A percentile compares a stretch with the other conserved stretches of the same genome.
Conservation (phyloP, 441 rosid genomes). For the Adansonia madagascariensis region DNA sequence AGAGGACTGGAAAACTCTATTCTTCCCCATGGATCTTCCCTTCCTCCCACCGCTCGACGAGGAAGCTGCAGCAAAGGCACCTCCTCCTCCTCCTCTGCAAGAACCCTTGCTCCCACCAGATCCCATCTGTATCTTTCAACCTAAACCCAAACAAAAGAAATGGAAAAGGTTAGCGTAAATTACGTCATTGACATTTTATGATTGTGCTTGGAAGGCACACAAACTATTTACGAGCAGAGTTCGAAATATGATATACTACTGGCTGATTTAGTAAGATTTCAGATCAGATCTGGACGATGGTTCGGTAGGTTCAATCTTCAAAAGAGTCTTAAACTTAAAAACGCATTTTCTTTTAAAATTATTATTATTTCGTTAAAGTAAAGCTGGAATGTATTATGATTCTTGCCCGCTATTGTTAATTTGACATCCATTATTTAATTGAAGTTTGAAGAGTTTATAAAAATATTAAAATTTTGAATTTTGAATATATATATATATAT, state of each 20-base stretch:
- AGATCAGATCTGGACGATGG: constrained; percentile 19
- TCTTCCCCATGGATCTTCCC: constrained; percentile 53
- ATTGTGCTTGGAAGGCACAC: constrained; percentile 24
- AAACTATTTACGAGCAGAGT: constrained; percentile 23
- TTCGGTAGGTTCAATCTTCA: too few relatives aligned
- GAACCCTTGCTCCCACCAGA: constrained; percentile 74
- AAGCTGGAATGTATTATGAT: too few relatives aligned
- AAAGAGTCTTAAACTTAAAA: too few relatives aligned
- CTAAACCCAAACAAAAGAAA: neutral
- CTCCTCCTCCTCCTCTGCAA: constrained; percentile 28
- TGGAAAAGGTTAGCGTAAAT: neutral
- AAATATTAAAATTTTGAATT: too few relatives aligned
- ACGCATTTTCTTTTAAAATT: too few relatives aligned
- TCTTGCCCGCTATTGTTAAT: too few relatives aligned
- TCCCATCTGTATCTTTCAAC: constrained; percentile 57
- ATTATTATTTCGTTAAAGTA: too few relatives aligned
- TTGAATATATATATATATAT: too few relatives aligned
- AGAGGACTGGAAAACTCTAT: constrained; percentile 65
- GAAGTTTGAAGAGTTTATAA: too few relatives aligned
- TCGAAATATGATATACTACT: constrained; percentile 12
- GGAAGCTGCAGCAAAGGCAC: too few relatives aligned
- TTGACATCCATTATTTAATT: too few relatives aligned
- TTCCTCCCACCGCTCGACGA: constrained; percentile 37
- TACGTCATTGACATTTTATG: neutral
- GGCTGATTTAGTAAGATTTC: neutral